phyloP scores from a whole-genome alignment of 306 rosid genomes.

The Gastrolobium villosum region DNA sequence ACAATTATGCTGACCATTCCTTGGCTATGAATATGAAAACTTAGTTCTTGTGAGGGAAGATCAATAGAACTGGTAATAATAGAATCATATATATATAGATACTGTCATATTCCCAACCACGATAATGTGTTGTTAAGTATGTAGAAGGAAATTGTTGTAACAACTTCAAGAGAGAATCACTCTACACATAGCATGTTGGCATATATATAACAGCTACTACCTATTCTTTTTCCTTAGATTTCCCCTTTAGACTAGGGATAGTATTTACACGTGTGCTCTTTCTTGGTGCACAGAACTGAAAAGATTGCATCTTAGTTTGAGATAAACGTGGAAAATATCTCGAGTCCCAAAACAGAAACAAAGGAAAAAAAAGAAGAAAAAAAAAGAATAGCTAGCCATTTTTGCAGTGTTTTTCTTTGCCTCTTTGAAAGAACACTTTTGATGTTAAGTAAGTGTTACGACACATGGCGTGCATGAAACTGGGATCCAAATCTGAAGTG shows the following conservation, averaged over 20 bases:
- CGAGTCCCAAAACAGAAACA: constrained; percentile 21
- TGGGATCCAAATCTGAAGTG: constrained; percentile 86
- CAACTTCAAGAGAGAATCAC: constrained; percentile 21
- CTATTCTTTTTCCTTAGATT: constrained; percentile 71
- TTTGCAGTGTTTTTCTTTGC: background rate
- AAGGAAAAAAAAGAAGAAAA: background rate
- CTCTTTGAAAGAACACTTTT: constrained; percentile 16
- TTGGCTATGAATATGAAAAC: background rate
- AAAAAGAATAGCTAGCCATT: constrained; percentile 27
- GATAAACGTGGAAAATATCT: constrained; percentile 33
- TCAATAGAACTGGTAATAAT: background rate
- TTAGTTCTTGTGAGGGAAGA: background rate
- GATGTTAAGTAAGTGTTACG: constrained; percentile 25
- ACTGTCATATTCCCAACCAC: background rate
- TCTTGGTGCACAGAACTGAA: constrained; percentile 43
- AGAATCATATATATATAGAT: background rate
- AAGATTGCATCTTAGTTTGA: constrained; percentile 26
- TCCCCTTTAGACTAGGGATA: constrained; percentile 78
- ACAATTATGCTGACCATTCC: background rate
- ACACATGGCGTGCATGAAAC: constrained; percentile 74
- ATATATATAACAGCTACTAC: constrained; percentile 56
- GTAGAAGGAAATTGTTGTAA: background rate
- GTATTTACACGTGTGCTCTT: constrained; percentile 35
- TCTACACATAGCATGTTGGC: constrained; percentile 55
- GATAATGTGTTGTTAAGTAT: background rate